Conservation (phyloP, 2,329 filamentous ascomycete genomes). For the Emydomyces testavorans region DNA sequence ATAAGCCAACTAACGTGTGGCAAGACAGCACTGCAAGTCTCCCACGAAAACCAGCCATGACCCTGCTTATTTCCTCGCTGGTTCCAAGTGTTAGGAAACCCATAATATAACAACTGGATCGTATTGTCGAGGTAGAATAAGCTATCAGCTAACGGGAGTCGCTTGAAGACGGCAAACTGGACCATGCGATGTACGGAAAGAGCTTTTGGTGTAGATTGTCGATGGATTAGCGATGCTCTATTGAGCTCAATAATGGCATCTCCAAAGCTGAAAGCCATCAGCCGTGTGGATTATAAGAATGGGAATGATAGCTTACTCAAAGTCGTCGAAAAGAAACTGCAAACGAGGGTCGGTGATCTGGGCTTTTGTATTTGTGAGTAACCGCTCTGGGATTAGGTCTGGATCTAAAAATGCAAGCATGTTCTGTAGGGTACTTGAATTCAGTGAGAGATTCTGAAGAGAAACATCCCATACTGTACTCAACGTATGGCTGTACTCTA, state of each 20-base stretch:
- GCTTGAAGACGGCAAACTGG: slow-evolving; percentile 3
- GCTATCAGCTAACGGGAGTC: background rate
- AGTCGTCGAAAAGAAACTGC: slow-evolving; percentile 8
- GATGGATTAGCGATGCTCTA: slow-evolving; percentile 7
- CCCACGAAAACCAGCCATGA: slow-evolving; percentile 10
- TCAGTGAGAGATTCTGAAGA: background rate
- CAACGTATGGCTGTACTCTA: slow-evolving; percentile 8
- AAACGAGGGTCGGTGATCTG: slow-evolving; percentile 1
- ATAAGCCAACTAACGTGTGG: slow-evolving; percentile 23
- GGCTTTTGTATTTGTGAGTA: slow-evolving; percentile 17
- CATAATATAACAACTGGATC: background rate
- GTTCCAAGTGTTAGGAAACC: slow-evolving; percentile 12
- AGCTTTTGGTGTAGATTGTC: background rate
- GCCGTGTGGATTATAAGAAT: too few species aligned
- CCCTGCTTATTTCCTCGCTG: background rate
- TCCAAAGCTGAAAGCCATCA: slow-evolving; percentile 8
- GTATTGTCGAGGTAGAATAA: slow-evolving; percentile 1
- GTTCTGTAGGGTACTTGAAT: slow-evolving; percentile 1
- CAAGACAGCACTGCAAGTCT: slow-evolving; percentile 12
- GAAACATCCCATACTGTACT: slow-evolving; percentile 7
- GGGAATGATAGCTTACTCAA: slow-evolving; percentile 5
- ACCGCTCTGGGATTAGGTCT: slow-evolving; percentile 3
- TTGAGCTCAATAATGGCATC: slow-evolving; percentile 9
- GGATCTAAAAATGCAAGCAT: slow-evolving; percentile 9
- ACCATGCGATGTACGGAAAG: slow-evolving; percentile 9